Evolutionary conservation across 1,284 basidiomycete genomes (phyloP).

Genomic region (Puccinia polysora): DNA sequence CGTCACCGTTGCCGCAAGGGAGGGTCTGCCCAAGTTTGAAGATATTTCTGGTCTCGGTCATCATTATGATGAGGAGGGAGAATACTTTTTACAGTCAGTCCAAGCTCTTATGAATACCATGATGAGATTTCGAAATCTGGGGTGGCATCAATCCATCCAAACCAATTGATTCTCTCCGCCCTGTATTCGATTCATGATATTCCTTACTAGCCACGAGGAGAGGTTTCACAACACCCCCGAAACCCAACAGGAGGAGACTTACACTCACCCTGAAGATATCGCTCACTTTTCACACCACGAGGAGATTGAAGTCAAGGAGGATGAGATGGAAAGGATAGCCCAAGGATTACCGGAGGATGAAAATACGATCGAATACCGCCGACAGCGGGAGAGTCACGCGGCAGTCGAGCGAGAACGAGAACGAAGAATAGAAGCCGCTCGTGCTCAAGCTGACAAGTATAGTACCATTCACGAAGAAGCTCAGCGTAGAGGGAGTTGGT

Average conservation of each 20-base stretch:
- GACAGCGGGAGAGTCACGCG: slow-evolving; percentile 55
- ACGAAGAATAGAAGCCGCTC: slow-evolving; percentile 38
- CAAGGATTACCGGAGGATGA: slow-evolving; percentile 61
- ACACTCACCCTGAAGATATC: slow-evolving; percentile 80
- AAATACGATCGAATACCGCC: slow-evolving; percentile 54
- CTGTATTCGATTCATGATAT: neutral
- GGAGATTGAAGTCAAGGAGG: slow-evolving; percentile 77
- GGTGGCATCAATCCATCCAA: too few relatives aligned
- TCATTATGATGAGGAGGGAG: slow-evolving; percentile 72
- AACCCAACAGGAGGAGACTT: slow-evolving; percentile 91
- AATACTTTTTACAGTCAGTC: slow-evolving; percentile 54
- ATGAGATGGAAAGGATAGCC: slow-evolving; percentile 71
- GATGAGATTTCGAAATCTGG: neutral
- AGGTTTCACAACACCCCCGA: slow-evolving; percentile 90
- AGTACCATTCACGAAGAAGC: slow-evolving; percentile 55
- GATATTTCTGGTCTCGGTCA: slow-evolving; percentile 68
- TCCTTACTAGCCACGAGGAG: slow-evolving; percentile 57
- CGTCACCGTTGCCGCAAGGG: slow-evolving; percentile 67
- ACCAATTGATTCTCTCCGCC: neutral
- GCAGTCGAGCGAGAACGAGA: slow-evolving; percentile 45
- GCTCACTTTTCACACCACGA: slow-evolving; percentile 86
- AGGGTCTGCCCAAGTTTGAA: slow-evolving; percentile 76
- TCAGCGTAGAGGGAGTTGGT: slow-evolving; percentile 64
- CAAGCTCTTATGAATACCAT: neutral
- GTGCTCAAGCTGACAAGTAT: slow-evolving; percentile 55